Evolutionary conservation across 176 grass and related monocot genomes (phyloP), one percentile per base, ranked within the genome.

Genomic region (Cenchrus fungigraminus): DNA sequence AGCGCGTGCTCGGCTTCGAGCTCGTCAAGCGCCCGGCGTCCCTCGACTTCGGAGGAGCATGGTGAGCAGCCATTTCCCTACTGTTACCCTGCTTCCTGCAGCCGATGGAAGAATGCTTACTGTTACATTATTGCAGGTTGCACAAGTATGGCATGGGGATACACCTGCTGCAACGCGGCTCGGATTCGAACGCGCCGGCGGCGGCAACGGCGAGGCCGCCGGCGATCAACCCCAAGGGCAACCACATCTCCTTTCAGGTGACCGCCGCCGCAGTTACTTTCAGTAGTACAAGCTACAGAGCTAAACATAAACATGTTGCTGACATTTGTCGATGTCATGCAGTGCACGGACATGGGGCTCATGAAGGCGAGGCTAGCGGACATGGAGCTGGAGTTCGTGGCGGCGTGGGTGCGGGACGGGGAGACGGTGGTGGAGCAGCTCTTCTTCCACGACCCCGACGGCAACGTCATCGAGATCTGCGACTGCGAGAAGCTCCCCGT

Each of bases 221-320:
- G 20, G 60, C 25, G 79, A 98, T 98, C 81, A 69, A 94, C 74
- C 96, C 96, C 10, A 95, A 83, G 78, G 79, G 62, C 68, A 93
- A 90, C 76, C 91, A 98, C 80, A 87, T 95, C 63, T 95, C 96
- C 1, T 95, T 95, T 67, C 93, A 97, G 86, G 92, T 97, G 32
- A 90, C 49, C 53, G 6, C 9, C 32, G 45, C 47, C 37, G 37
- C 37, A 40, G 37, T 40, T 4, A 60, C 44, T 32, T 68, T 51
- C 15, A 31, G 25, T 25, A 25, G 25, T 25, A 25, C 25, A 25
- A 25, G 25, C 25, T 25, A 25, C 25, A 25, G 25, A 25, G 25
- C 25, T 25, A 25, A 25, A 25, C 25, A 25, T 25, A 25, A 25
- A 25, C 55, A 79, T 29, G 20, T 11, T 2, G 16, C 0, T 12